These are phyloP conservation scores for Pseudogymnoascus destructans DNA, from an alignment of 2,329 filamentous ascomycete species.

Conservation along the genomic window DNA sequence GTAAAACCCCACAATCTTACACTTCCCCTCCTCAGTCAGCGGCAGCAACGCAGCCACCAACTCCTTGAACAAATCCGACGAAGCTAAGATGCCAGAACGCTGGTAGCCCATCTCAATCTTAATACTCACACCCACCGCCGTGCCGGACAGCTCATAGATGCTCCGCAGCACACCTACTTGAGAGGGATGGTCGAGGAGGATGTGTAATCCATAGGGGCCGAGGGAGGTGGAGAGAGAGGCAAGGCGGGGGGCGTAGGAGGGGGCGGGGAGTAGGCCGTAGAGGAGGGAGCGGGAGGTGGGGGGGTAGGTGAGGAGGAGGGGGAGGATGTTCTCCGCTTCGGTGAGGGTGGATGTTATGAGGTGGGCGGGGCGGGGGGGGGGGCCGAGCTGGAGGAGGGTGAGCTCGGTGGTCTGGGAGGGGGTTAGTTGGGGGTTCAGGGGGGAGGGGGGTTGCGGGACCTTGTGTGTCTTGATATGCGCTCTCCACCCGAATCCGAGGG, in stretches of 20 bases:
- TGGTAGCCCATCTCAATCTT: slow-evolving; percentile 65
- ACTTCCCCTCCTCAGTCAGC: slow-evolving; percentile 29
- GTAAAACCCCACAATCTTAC: slow-evolving; percentile 51
- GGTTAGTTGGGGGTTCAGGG: slow-evolving; percentile 9
- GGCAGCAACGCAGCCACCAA: slow-evolving; percentile 36
- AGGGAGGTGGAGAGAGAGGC: slow-evolving; percentile 41
- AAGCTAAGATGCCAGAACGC: slow-evolving; percentile 51
- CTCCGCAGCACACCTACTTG: slow-evolving; percentile 42
- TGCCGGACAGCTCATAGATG: slow-evolving; percentile 31
- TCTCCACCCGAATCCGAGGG: slow-evolving; percentile 52
- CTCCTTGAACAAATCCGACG: slow-evolving; percentile 32
- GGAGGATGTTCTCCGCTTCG: slow-evolving; percentile 55
- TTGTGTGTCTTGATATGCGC: slow-evolving; percentile 80
- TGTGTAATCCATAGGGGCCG: slow-evolving; percentile 41
- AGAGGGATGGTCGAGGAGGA: slow-evolving; percentile 56
- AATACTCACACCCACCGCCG: slow-evolving; percentile 46
- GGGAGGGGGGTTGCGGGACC: slow-evolving; percentile 29
- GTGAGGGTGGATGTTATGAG: slow-evolving; percentile 62
- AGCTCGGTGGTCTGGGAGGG: slow-evolving; percentile 48
- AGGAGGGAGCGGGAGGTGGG: slow-evolving; percentile 16
- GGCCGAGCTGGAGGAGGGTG: slow-evolving; percentile 56
- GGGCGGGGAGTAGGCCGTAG: slow-evolving; percentile 58
- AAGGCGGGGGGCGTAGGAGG: slow-evolving; percentile 47
- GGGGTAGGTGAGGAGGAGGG: slow-evolving; percentile 43
- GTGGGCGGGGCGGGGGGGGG: slow-evolving; percentile 32